Evolutionary conservation across 2,329 filamentous ascomycete genomes (phyloP), one percentile per base, ranked within the genome.

Genomic region (Monosporascus sp.): DNA sequence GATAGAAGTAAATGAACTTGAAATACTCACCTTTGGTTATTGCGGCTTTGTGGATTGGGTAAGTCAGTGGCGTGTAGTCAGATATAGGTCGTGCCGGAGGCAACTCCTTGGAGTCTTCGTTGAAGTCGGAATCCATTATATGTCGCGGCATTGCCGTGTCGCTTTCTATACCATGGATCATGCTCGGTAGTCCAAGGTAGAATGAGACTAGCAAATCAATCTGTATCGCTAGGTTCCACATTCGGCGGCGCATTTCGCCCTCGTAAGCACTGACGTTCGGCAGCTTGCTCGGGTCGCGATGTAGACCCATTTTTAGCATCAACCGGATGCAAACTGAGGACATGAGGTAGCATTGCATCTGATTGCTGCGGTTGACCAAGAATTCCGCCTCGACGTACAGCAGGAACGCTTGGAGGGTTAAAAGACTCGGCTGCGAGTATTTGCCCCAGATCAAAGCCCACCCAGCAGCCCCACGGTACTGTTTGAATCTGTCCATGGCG

Each of bases 141-240:
- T 88, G 88, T 35, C 76, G 73, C 17, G 85, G 85, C 20, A 82
- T 66, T 1, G 75, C 70, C 0, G 83, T 86, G 62, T 89, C 86
- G 47, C 78, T 81, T 55, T 87, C 84, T 37, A 85, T 79, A 24
- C 78, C 74, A 53, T 83, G 77, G 45, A 87, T 74, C 81, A 88
- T 85, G 62, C 78, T 78, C 2, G 86, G 86, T 51, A 89, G 72
- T 2, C 86, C 86, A 55, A 87, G 77, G 62, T 88, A 85, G 62
- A 87, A 87, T 2, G 83, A 81, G 26, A 85, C 82, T 4, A 88
- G 68, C 3, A 85, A 68, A 62, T 89, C 86, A 47, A 87, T 75
- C 62, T 86, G 82, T 26, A 74, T 66, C 3, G 76, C 74, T 57
- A 81, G 71, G 57, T 78, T 75, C 80, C 80, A 83, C 59, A 78